These are phyloP conservation scores for Coemansia furcata DNA, from an alignment of 192 early-diverging fungal species.

Conservation along the genomic window DNA sequence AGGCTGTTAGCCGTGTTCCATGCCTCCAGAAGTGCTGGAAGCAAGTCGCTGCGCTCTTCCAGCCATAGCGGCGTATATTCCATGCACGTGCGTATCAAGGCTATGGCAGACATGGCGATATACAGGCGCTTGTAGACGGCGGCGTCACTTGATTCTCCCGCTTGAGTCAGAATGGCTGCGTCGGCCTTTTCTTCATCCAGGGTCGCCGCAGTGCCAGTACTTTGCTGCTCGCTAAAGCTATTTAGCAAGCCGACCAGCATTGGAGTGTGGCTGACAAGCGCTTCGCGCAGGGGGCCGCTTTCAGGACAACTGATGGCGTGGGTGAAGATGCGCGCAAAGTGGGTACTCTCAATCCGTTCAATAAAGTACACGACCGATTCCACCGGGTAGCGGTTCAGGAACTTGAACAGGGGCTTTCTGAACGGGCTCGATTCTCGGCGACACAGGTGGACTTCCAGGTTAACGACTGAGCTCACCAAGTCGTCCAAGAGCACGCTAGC, in stretches of 20 bases:
- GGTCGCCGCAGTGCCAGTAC: slow-evolving; percentile 8
- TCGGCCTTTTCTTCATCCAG: slow-evolving; percentile 23
- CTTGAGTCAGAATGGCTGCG: not conserved
- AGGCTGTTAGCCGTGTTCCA: slow-evolving; percentile 18
- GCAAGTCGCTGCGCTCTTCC: slow-evolving; percentile 24
- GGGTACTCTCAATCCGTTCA: slow-evolving; percentile 60
- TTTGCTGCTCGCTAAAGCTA: slow-evolving; percentile 11
- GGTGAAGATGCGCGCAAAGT: slow-evolving; percentile 65
- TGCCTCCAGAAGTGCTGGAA: slow-evolving; percentile 22
- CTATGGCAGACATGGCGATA: slow-evolving; percentile 25
- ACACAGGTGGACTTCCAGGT: slow-evolving; percentile 79
- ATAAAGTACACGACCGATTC: slow-evolving; percentile 87
- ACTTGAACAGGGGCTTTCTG: slow-evolving; percentile 83
- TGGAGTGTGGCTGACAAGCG: slow-evolving; percentile 59
- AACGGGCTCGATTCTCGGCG: slow-evolving; percentile 92
- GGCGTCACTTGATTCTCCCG: not conserved
- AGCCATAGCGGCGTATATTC: slow-evolving; percentile 39
- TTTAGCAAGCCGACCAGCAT: slow-evolving; percentile 54
- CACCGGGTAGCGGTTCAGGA: slow-evolving; percentile 82
- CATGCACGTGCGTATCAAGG: slow-evolving; percentile 24
- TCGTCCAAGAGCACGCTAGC: slow-evolving; percentile 93
- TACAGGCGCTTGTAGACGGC: slow-evolving; percentile 24
- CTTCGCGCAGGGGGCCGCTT: slow-evolving; percentile 58
- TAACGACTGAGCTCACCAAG: slow-evolving; percentile 80
- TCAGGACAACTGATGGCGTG: slow-evolving; percentile 40